These are phyloP conservation scores for Amanita thiersii DNA, from an alignment of 768 basidiomycete species.

Conservation along the genomic window DNA sequence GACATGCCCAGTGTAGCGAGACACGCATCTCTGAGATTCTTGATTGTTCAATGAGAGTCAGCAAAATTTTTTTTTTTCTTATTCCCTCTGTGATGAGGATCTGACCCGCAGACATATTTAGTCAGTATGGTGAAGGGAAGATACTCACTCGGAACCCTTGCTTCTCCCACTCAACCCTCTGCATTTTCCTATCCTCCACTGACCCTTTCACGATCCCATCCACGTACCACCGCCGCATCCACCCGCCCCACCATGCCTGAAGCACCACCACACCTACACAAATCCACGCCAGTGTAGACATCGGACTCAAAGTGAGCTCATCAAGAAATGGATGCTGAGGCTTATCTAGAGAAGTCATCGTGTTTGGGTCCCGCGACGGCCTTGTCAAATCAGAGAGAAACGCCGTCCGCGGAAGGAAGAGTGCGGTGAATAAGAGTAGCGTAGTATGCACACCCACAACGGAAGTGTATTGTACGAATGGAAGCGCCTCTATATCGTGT, in stretches of 20 bases:
- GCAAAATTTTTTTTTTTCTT: background rate
- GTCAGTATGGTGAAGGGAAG: too few relatives aligned
- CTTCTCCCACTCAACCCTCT: slow-evolving; percentile 29
- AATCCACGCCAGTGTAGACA: slow-evolving; percentile 48
- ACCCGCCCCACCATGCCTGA: slow-evolving; percentile 68
- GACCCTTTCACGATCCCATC: slow-evolving; percentile 30
- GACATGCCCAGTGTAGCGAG: slow-evolving; percentile 44
- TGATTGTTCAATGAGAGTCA: slow-evolving; percentile 1
- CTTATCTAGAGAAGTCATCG: slow-evolving; percentile 40
- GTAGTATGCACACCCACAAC: slow-evolving; percentile 60
- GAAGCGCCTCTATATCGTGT: slow-evolving; percentile 17
- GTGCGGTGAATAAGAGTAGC: slow-evolving; percentile 55
- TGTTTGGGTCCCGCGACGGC: slow-evolving; percentile 20
- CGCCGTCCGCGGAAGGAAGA: slow-evolving; percentile 64
- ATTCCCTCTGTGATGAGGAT: slow-evolving; percentile 1
- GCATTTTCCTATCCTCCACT: slow-evolving; percentile 32
- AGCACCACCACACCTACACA: slow-evolving; percentile 45
- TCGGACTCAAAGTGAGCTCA: slow-evolving; percentile 53
- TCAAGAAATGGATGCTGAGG: slow-evolving; percentile 69
- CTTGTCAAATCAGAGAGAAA: slow-evolving; percentile 31
- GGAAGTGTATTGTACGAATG: slow-evolving; percentile 55
- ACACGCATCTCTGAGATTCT: slow-evolving; percentile 48
- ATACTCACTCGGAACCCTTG: slow-evolving; percentile 30
- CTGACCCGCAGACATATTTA: too few relatives aligned
- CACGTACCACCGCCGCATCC: slow-evolving; percentile 53